Base-by-base conservation (phyloP, 2,329 filamentous ascomycete species). In the Colletotrichum orbiculare region DNA sequence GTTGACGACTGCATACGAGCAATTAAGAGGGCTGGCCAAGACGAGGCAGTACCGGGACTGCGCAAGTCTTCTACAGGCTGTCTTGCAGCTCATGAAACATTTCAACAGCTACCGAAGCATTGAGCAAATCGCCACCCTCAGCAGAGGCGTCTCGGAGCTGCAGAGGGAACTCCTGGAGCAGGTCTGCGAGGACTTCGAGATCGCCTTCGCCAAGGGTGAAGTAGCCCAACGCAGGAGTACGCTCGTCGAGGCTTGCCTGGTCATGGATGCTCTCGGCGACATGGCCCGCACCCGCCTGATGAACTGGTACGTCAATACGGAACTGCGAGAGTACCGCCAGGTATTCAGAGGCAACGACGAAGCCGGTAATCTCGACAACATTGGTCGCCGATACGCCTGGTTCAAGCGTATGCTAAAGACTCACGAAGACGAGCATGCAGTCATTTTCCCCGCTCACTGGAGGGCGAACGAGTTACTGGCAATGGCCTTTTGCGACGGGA, bases 1-100 rank as follows among this genome's bases (percentile, higher is more conserved):
- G 96, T 82, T 99, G 75, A 98, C 96, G 6, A 98, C 96, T 4
- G 96, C 96, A n/a, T 99, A 98, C 79, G 96, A 98, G 75, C 96
- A 99, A 80, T 84, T 99, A 63, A 87, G 92, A 64, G 92, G 89
- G 3, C 83, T 97, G 70, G 91, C 92, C 69, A 92, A 92, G 78
- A 91, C 91, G 41, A 85, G 95, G 61, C 96, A 99, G 77, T 99
- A 99, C 77, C 86, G 93, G 69, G 96, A 99, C 76, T 98, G 96
- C 75, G 94, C 95, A 13, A 94, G 96, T 72, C 84, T 99, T 65
- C 83, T 99, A 62, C 93, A 97, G 80, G 96, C 96, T 9, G 96
- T 99, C 38, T 87, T 99, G 64, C 96, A 99, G 85, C 89, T 99
- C 49, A 97, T 98, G 92, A 92, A 92, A 70, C 94, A 99, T 79